These are phyloP conservation scores for Coemansia sp. DNA, from an alignment of 192 early-diverging fungal genomes.

Conservation along the genomic window DNA sequence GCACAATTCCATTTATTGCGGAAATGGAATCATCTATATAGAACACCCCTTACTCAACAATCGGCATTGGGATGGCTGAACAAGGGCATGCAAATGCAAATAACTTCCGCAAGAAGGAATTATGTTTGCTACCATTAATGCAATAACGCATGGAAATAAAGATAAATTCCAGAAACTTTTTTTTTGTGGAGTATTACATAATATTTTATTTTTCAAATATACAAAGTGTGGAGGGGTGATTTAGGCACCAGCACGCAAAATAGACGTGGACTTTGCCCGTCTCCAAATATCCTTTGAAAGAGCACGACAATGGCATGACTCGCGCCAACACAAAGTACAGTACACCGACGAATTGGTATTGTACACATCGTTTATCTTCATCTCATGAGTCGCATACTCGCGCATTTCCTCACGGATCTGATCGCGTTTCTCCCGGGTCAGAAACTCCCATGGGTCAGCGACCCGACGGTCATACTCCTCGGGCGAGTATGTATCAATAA, in stretches of 20 bases:
- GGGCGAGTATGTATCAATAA: conserved; percentile 39
- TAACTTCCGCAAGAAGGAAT: not conserved
- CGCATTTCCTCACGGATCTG: conserved; percentile 49
- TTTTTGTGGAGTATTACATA: conserved; percentile 1
- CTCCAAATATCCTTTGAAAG: conserved; percentile 53
- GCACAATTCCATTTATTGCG: not conserved
- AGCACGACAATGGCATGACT: conserved; percentile 49
- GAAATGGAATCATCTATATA: conserved; percentile 5
- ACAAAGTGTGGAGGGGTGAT: not conserved
- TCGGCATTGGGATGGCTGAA: not conserved
- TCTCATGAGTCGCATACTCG: conserved; percentile 46
- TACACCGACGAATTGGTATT: conserved; percentile 42
- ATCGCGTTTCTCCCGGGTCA: conserved; percentile 39
- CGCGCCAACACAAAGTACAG: conserved; percentile 54
- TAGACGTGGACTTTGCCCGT: conserved; percentile 42
- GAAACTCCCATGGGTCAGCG: conserved; percentile 48
- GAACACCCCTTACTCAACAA: not conserved
- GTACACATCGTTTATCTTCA: conserved; percentile 51
- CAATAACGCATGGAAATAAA: not conserved
- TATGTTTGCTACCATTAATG: not conserved
- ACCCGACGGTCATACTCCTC: conserved; percentile 53
- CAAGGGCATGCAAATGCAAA: not conserved
- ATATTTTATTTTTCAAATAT: conserved; percentile 5
- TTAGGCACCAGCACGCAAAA: conserved; percentile 49
- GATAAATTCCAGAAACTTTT: not conserved